Base-by-base conservation (phyloP, 1,284 basidiomycete genomes). In the Testicularia cyperi region DNA sequence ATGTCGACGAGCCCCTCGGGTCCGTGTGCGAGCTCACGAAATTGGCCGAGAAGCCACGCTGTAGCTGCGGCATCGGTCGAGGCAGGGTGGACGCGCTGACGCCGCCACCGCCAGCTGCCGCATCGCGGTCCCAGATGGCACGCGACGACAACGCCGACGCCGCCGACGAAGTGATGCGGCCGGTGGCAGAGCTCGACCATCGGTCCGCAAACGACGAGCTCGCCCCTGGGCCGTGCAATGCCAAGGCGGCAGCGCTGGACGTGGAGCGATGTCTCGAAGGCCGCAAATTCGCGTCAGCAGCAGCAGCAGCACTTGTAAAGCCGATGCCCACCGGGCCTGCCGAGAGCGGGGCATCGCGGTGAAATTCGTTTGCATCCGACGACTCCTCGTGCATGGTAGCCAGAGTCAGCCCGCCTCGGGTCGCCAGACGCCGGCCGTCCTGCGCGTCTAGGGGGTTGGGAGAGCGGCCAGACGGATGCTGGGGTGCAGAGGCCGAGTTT, bases 231-330 rank as follows among this genome's bases (percentile, higher is more conserved):
- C 48, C 37, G 29, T 63, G 61, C 10, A 58, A 48, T 4, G 60
- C 55, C 3, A 68, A 48, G 2, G 65, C 61, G 5, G 67, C 65
- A 3, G 67, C 67, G 26, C 67, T 70, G 15, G 67, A 70, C 7
- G 62, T 44, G 10, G 64, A 69, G 10, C 64, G 54, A 19, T 65
- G 53, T 10, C 51, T 58, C 16, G 53, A 56, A 7, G 53, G 41
- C 31, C 45, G 60, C n/a, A 61, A 23, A 9, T 9, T 15, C n/a
- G 23, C 8, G 14, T 6, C n/a, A 18, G 4, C 24, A 5, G 4
- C n/a, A n/a, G n/a, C n/a, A n/a, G n/a, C n/a, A n/a, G n/a, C n/a
- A n/a, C n/a, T n/a, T n/a, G n/a, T n/a, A n/a, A n/a, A n/a, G n/a
- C n/a, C n/a, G n/a, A n/a, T n/a, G n/a, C n/a, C n/a, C n/a, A n/a